These are phyloP conservation scores for Podila minutissima DNA, from an alignment of 192 early-diverging fungal species.

Conservation along the genomic window DNA sequence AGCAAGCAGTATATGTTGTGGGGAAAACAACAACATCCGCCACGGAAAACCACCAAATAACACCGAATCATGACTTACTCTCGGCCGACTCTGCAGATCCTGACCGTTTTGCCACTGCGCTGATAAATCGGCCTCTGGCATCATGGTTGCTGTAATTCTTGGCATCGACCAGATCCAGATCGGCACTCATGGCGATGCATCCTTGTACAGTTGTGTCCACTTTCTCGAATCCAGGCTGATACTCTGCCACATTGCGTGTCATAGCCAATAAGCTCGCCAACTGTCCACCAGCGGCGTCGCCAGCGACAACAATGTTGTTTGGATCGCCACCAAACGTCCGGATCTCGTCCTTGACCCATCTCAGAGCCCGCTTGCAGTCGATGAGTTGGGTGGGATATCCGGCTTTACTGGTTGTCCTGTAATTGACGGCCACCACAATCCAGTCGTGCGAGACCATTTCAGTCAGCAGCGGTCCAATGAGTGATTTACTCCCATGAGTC, in stretches of 20 bases:
- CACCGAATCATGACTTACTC: not conserved
- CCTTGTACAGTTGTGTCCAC: slow-evolving; percentile 70
- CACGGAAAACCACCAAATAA: too few species aligned
- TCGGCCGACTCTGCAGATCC: slow-evolving; percentile 44
- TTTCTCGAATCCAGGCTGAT: slow-evolving; percentile 66
- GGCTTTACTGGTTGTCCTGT: slow-evolving; percentile 58
- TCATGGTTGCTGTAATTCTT: slow-evolving; percentile 54
- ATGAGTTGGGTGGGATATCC: slow-evolving; percentile 67
- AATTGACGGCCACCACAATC: slow-evolving; percentile 70
- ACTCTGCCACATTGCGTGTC: slow-evolving; percentile 55
- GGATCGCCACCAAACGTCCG: slow-evolving; percentile 72
- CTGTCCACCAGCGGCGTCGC: slow-evolving; percentile 65
- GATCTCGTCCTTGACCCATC: slow-evolving; percentile 72
- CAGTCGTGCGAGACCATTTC: slow-evolving; percentile 54
- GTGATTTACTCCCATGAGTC: slow-evolving; percentile 66
- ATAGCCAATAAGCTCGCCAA: slow-evolving; percentile 64
- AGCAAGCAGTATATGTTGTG: not conserved
- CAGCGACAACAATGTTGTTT: slow-evolving; percentile 65
- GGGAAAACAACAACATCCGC: too few species aligned
- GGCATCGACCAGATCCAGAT: slow-evolving; percentile 57
- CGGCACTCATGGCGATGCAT: slow-evolving; percentile 57
- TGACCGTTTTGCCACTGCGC: slow-evolving; percentile 38
- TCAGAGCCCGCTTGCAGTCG: slow-evolving; percentile 74
- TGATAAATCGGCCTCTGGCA: slow-evolving; percentile 54
- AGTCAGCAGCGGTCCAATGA: slow-evolving; percentile 49